Percentiles rank a stretch among this genome's conserved stretches.
Evolutionary conservation across 2,329 filamentous ascomycete species (phyloP).

Genomic region (Leptodontidium sp.): DNA sequence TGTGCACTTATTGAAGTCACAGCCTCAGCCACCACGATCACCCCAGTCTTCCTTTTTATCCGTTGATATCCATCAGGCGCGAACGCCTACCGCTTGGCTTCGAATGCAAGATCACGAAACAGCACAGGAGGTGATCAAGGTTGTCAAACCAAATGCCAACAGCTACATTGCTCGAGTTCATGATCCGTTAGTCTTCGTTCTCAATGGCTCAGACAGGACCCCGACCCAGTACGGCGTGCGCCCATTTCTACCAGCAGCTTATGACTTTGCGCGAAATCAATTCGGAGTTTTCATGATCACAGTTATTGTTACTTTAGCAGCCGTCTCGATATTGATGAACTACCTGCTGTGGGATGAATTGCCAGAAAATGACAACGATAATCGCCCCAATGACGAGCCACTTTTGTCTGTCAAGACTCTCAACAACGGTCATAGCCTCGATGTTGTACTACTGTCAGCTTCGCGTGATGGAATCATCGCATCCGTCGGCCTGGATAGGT

Average conservation of each 20-base stretch:
- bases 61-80: conserved; percentile 74
- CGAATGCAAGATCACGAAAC: conserved; percentile 81
- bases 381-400: conserved; percentile 54
- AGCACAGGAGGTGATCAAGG: conserved; percentile 77
- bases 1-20: conserved; percentile 39
- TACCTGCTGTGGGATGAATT: conserved; percentile 72
- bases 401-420: conserved; percentile 68
- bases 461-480: conserved; percentile 71
- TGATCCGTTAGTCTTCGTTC: conserved; percentile 76
- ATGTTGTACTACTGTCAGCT: conserved; percentile 70
- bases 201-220: conserved; percentile 72
- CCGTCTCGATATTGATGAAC: conserved; percentile 75
- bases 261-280: conserved; percentile 73
- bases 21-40: conserved; percentile 26
- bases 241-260: conserved; percentile 63
- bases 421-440: conserved; percentile 69
- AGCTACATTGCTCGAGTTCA: conserved; percentile 79
- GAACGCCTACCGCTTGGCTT: conserved; percentile 80
- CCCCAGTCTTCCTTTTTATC: conserved; percentile 53
- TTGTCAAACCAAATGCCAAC: conserved; percentile 74
- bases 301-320: conserved; percentile 68
- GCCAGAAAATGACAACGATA: conserved; percentile 55
- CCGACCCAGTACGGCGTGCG: conserved; percentile 54
- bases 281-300: conserved; percentile 66
- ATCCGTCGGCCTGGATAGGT: conserved; percentile 74